A percentile compares a stretch with the other conserved stretches of the same genome.
phyloP scores from a whole-genome alignment of 2,329 filamentous ascomycete species.

The Exophiala sp. region DNA sequence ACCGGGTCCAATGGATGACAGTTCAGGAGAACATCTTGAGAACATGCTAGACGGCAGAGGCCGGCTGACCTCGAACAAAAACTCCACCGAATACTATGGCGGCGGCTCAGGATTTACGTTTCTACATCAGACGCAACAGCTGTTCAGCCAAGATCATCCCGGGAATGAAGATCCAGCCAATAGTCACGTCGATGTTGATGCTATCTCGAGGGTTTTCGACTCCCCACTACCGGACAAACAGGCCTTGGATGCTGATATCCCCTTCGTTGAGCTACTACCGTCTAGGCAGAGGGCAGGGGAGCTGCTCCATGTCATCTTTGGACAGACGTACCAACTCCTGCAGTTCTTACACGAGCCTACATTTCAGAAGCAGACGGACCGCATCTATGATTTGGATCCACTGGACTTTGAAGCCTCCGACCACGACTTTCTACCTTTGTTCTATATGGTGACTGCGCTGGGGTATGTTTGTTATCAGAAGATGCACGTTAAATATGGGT shows the following conservation, averaged over 20 bases:
- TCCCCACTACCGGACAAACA: slow-evolving; percentile 20
- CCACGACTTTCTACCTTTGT: slow-evolving; percentile 20
- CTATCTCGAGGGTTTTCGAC: slow-evolving; percentile 20
- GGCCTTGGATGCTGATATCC: slow-evolving; percentile 3
- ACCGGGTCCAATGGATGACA: slow-evolving; percentile 6
- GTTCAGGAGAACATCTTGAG: slow-evolving; percentile 15
- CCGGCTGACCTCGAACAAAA: slow-evolving; percentile 10
- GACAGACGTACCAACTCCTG: slow-evolving; percentile 16
- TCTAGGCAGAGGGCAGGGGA: slow-evolving; percentile 14
- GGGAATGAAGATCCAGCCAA: background rate
- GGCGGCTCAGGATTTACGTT: slow-evolving; percentile 20
- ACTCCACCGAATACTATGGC: slow-evolving; percentile 20
- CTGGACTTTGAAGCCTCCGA: slow-evolving; percentile 18
- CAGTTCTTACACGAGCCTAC: slow-evolving; percentile 18
- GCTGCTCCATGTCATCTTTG: slow-evolving; percentile 16
- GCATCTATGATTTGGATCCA: slow-evolving; percentile 19
- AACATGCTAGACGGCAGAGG: slow-evolving; percentile 23
- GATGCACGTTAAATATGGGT: slow-evolving; percentile 17
- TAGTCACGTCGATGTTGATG: background rate
- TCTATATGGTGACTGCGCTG: slow-evolving; percentile 18
- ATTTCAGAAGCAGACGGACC: slow-evolving; percentile 18
- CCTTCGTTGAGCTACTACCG: slow-evolving; percentile 14
- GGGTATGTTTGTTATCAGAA: slow-evolving; percentile 20
- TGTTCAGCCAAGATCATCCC: slow-evolving; percentile 13
- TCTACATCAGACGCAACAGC: slow-evolving; percentile 17